Base-by-base conservation (phyloP, 2,329 filamentous ascomycete species). In the Xylaria sp. region DNA sequence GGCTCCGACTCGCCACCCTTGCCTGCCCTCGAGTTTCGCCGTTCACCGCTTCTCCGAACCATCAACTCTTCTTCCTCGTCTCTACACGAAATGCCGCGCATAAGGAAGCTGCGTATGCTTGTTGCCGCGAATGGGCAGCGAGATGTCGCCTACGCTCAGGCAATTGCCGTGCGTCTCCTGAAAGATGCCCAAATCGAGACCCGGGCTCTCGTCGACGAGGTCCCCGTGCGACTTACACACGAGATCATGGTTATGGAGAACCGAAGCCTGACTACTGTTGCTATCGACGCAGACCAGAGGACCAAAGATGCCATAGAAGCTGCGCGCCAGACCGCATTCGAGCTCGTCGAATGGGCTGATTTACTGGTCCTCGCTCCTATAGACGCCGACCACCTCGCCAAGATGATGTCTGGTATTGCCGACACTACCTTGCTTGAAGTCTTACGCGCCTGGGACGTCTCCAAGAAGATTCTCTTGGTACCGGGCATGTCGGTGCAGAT, bases 401-500 rank as follows among this genome's bases (percentile, higher is more conserved):
- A 92, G 74, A 96, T 97, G 92, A 82, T 97, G 72, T 87, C 89
- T 57, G 94, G 94, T 55, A 85, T 94, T 60, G 89, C 92, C 2
- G 92, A 92, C 71, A 96, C 89, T 31, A 83, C 96, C 57, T 82
- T 96, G 7, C 83, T 96, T 55, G 90, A 94, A 69, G 86, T 96
- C 0, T 76, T 97, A 51, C 86, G 94, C 55, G 91, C 91, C 59
- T 97, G 94, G 94, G 89, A 96, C 70, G 88, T 90, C 0, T 89
- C 89, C 6, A 97, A 97, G 78, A 91, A 89, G 70, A 90, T 96
- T 31, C 79, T 97, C 51, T 80, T 97, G 60, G 89, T 96, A 6
- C 93, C 94, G 0, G 92, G 92, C 67, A 96, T 97, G 93, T 94
- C 91, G 35, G 87, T 87, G 1, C 85, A 91, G 63, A 93, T 94